Evolutionary conservation across 164 flowering plant genomes (phyloP), one percentile per base, ranked within the genome.

Genomic region (Liquidambar formosana): DNA sequence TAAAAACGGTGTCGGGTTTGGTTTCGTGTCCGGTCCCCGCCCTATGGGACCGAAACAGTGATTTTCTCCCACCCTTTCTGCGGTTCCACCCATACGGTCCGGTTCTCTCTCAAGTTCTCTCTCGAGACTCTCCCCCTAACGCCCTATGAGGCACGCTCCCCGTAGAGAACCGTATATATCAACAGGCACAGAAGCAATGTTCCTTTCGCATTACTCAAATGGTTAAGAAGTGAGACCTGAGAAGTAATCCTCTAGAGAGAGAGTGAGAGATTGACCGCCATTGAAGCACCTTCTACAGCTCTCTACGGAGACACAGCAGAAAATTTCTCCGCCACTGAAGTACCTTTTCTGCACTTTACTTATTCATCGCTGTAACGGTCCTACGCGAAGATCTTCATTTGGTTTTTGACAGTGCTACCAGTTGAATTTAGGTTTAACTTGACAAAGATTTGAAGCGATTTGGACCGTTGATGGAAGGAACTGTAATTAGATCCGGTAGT

Each of bases 131-230:
- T n/a, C n/a, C n/a, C n/a, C n/a, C n/a, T n/a, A n/a, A n/a, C n/a
- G n/a, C n/a, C n/a, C n/a, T n/a, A n/a, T n/a, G n/a, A n/a, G n/a
- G n/a, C n/a, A n/a, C n/a, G n/a, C 59, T 26, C 47, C 64, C 44
- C 63, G 45, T 62, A 3, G 22, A 22, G 19, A 38, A 11, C 45
- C 33, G 0, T 49, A 65, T 13, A 46, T 62, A 10, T 68, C 68
- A 72, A 53, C 69, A 19, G 45, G 60, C 26, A 51, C 67, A 46
- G 51, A 65, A 59, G 70, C 72, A 52, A 68, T 75, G 70, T 76
- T 70, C 75, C 77, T 76, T 75, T 79, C 79, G 28, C 64, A 18
- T 22, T 60, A 61, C 75, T 72, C 76, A 77, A 74, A 68, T 68
- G 78, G 76, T 47, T 62, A 15, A 23, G 15, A 23, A 54, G 41